Evolutionary conservation across 768 basidiomycete species (phyloP).

Genomic region (Termitomyces heimii): DNA sequence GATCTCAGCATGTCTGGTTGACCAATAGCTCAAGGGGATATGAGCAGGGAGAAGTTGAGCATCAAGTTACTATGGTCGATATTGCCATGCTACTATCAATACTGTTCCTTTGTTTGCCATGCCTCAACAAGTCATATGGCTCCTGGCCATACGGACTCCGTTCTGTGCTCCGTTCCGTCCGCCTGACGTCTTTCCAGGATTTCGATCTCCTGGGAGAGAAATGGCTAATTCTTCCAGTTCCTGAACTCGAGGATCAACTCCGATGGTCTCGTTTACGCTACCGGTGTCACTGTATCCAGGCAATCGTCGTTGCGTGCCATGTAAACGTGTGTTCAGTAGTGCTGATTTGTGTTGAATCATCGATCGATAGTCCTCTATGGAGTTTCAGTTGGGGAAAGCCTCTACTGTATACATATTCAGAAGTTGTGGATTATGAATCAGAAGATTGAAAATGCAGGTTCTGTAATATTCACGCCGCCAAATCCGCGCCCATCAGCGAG

Average conservation of each 20-base stretch:
- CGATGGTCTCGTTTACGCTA: background rate
- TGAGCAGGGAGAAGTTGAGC: background rate
- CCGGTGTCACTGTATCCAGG: background rate
- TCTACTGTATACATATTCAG: background rate
- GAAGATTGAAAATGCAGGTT: background rate
- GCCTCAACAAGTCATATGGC: background rate
- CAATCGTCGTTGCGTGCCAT: background rate
- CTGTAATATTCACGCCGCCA: background rate
- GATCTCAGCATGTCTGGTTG: too few relatives aligned
- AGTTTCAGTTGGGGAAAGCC: background rate
- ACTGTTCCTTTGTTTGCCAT: background rate
- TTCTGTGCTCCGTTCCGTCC: background rate
- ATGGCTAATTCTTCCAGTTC: background rate
- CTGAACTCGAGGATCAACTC: background rate
- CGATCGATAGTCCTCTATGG: background rate
- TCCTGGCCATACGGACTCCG: background rate
- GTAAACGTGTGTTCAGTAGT: background rate
- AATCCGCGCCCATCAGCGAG: background rate
- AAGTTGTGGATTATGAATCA: background rate
- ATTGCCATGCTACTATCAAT: background rate
- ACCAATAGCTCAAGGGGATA: too few relatives aligned
- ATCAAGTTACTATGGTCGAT: background rate
- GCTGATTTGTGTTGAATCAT: background rate
- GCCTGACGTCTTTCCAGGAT: background rate
- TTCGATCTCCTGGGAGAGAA: background rate